Evolutionary conservation across 495 filamentous ascomycete species (phyloP).

Genomic region (Letharia lupina): DNA sequence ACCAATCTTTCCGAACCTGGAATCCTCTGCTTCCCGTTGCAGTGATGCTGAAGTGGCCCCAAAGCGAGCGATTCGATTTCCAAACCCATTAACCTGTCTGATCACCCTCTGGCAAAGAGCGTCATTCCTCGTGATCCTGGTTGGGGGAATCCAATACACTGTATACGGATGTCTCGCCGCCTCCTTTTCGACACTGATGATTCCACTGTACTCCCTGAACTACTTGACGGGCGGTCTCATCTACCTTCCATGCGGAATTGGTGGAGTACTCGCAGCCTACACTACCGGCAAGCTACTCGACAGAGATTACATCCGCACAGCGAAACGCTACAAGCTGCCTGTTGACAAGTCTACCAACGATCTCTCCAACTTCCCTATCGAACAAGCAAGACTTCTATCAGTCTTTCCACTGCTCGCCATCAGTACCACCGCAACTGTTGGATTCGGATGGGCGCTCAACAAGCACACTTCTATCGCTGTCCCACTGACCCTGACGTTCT

Average conservation of each 20-base stretch:
- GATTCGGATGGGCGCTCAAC: slow-evolving; percentile 42
- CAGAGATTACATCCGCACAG: slow-evolving; percentile 12
- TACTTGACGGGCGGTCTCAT: slow-evolving; percentile 40
- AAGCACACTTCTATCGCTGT: slow-evolving; percentile 26
- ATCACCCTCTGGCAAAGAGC: background rate
- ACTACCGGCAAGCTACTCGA: background rate
- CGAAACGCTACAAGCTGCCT: slow-evolving; percentile 7
- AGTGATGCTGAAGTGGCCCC: background rate
- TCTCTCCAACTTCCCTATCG: slow-evolving; percentile 39
- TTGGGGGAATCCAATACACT: background rate
- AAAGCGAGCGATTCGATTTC: background rate
- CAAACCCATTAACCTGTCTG: background rate
- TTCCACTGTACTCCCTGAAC: slow-evolving; percentile 26
- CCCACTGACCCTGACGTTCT: slow-evolving; percentile 29
- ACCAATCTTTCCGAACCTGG: background rate
- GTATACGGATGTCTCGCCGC: background rate
- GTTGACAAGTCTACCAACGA: slow-evolving; percentile 11
- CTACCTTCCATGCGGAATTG: slow-evolving; percentile 14
- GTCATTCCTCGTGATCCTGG: background rate
- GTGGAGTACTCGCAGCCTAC: slow-evolving; percentile 7
- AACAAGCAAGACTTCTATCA: slow-evolving; percentile 37
- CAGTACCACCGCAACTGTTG: slow-evolving; percentile 31
- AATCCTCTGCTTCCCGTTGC: background rate
- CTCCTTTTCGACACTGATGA: background rate
- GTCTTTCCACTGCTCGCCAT: slow-evolving; percentile 33